Conservation (phyloP, 2,329 filamentous ascomycete genomes). For the Claviceps fusiformis region DNA sequence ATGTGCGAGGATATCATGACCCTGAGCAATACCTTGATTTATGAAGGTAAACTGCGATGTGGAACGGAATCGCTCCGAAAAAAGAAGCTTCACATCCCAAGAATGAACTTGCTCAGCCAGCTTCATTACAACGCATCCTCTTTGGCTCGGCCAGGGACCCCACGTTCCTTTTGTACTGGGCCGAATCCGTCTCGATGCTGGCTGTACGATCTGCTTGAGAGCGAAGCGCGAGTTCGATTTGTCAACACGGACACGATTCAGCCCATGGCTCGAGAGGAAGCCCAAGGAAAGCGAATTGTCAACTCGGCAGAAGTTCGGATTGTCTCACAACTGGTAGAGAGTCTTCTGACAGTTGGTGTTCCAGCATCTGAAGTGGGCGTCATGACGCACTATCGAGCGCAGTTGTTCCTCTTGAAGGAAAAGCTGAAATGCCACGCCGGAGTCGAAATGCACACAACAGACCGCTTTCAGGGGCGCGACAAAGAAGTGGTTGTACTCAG, state of each 20-base stretch:
- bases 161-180: constrained; percentile 42
- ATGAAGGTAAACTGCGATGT: constrained; percentile 79
- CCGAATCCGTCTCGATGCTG: constrained; percentile 48
- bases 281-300: constrained; percentile 72
- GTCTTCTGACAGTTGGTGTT: constrained; percentile 63
- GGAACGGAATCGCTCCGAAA: constrained; percentile 64
- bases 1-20: constrained; percentile 98
- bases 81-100: constrained; percentile 53
- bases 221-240: constrained; percentile 64
- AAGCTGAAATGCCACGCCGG: constrained; percentile 45
- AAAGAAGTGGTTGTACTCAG: constrained; percentile 85
- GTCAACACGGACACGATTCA: constrained; percentile 74
- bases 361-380: constrained; percentile 69
- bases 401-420: constrained; percentile 71
- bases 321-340: constrained; percentile 66
- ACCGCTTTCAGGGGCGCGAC: constrained; percentile 92
- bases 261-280: constrained; percentile 53
- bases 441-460: constrained; percentile 92
- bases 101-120: constrained; percentile 44
- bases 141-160: constrained; percentile 25
- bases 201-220: constrained; percentile 58
- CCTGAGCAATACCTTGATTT: constrained; percentile 85
- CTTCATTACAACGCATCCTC: constrained; percentile 43
- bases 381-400: constrained; percentile 92
- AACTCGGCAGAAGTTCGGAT: constrained; percentile 74